phyloP scores from a whole-genome alignment of 1,139 yeast genomes.

The Lodderomyces margitis region DNA sequence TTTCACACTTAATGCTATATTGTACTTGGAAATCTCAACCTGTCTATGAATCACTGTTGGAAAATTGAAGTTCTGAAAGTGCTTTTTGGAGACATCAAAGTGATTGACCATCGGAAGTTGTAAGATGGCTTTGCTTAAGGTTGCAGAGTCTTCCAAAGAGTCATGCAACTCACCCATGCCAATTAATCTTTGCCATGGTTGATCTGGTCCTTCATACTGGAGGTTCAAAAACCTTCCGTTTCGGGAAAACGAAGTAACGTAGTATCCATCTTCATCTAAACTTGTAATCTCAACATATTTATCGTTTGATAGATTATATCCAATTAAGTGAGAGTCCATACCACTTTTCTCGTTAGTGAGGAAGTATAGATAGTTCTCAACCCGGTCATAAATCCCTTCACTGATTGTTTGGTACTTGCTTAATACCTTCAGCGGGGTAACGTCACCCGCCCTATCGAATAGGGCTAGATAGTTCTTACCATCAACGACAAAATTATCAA shows the following conservation, averaged over 20 bases:
- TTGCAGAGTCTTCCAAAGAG: constrained; percentile 10
- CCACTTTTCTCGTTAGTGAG: constrained; percentile 49
- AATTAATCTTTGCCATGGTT: constrained; percentile 66
- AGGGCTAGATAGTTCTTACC: constrained; percentile 71
- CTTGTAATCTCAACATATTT: constrained; percentile 21
- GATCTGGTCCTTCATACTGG: constrained; percentile 59
- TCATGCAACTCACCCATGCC: constrained; percentile 37
- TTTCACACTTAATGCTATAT: constrained; percentile 56
- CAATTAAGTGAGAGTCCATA: constrained; percentile 33
- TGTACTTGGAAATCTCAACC: constrained; percentile 43
- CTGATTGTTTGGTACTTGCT: constrained; percentile 30
- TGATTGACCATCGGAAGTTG: constrained; percentile 29
- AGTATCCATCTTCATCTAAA: constrained; percentile 27
- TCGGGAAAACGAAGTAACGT: constrained; percentile 44
- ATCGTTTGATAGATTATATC: constrained; percentile 20
- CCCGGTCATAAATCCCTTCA: constrained; percentile 50
- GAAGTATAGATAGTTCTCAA: constrained; percentile 57
- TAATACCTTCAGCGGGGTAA: constrained; percentile 32
- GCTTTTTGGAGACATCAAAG: constrained; percentile 23
- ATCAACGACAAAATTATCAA: constrained; percentile 65
- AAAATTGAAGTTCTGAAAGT: constrained; percentile 37
- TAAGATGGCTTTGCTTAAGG: constrained; percentile 18
- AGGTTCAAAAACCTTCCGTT: constrained; percentile 56
- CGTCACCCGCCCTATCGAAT: constrained; percentile 51
- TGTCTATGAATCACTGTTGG: constrained; percentile 57